Evolutionary conservation across 2,329 filamentous ascomycete genomes (phyloP), one percentile per base, ranked within the genome.

Genomic region (Dactylellina drechsleri): DNA sequence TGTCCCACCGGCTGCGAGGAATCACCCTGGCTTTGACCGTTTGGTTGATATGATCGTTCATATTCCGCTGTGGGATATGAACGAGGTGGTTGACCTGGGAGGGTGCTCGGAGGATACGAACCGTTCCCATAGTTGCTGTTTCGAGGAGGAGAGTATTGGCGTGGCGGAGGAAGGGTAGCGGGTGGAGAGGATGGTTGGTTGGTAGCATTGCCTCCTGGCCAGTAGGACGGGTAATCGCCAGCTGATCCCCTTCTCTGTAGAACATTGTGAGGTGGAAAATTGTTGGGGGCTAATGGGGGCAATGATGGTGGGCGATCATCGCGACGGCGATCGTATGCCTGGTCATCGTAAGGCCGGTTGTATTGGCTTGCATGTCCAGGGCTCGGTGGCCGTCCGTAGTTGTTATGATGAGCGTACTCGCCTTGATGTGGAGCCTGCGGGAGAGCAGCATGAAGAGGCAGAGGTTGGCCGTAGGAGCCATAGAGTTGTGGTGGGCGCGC

Each of bases 391-490:
- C 66, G 26, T 12, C 60, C 65, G 23, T 71, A 70, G 10, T 5
- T 36, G 56, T 41, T 62, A 36, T 76, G 72, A 60, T 64, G 50
- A 15, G 81, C 49, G 77, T 78, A 74, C 72, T 77, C 65, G 40
- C 71, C 66, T 31, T 66, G 70, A 73, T 78, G 61, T 6, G 56
- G 12, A 23, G 70, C 31, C 7, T 74, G 74, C 36, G 66, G 64
- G 49, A 78, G 76, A 23, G 68, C 78, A 77, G 28, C 77, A 67
- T 31, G 79, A 56, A 62, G 78, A 49, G 52, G 81, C 10, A 83
- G 77, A 16, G 81, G 82, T 66, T 83, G 81, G 16, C 82, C 82
- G 72, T 83, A 81, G 15, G 82, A 81, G 54, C 82, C 82, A 77
- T 80, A 83, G 1, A 83, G 77, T 56, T 80, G 80, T 18, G 45